phyloP scores from a whole-genome alignment of 495 filamentous ascomycete species.

The Neurospora sp. region DNA sequence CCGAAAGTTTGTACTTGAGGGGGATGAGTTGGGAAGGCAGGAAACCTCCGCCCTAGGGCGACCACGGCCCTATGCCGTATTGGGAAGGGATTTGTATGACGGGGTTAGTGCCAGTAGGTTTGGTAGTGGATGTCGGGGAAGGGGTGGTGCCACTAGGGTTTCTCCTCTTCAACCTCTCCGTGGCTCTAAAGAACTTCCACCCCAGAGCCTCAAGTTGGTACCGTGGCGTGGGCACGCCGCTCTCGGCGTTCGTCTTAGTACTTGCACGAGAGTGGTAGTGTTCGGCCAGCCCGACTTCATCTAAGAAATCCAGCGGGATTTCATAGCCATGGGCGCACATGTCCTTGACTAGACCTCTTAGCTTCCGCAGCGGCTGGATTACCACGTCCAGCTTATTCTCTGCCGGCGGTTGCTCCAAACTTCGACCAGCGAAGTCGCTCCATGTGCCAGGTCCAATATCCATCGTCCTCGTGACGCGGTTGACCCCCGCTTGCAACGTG shows the following conservation, averaged over 20 bases:
- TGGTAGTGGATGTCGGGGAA: background rate
- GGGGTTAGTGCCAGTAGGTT: background rate
- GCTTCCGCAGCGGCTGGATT: background rate
- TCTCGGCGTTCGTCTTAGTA: background rate
- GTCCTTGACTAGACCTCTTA: background rate
- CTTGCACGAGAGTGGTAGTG: too few relatives aligned
- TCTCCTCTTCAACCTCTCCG: background rate
- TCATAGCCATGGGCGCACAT: background rate
- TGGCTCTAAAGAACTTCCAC: background rate
- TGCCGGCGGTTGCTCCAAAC: background rate
- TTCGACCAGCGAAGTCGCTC: background rate
- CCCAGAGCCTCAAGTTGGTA: background rate
- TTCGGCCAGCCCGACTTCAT: background rate
- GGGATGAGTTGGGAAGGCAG: background rate
- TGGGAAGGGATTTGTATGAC: background rate
- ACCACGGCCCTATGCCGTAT: background rate
- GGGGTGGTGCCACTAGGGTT: background rate
- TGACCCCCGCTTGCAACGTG: background rate
- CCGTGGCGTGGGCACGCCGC: background rate
- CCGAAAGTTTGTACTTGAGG: background rate
- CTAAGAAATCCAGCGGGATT: background rate
- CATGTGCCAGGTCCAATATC: background rate
- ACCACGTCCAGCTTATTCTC: background rate
- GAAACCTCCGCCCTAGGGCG: background rate
- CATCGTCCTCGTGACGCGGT: background rate